Base-by-base conservation (phyloP, 371 early-diverging fungal genomes). In the Saksenaea oblongispora region DNA sequence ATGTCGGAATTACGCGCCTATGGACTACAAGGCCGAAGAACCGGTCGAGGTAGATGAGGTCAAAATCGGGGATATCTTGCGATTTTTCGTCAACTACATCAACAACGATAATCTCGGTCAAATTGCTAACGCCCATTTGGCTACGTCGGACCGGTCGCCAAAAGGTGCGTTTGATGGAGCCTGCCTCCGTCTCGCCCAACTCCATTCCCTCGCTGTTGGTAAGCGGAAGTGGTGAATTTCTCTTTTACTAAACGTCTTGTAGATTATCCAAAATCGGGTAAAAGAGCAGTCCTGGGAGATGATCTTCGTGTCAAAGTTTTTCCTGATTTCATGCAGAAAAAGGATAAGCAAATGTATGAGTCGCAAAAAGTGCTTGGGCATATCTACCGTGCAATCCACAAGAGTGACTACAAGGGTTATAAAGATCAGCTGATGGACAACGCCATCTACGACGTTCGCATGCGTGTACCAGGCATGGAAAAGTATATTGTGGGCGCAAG, bases 321-420 rank as follows among this genome's bases (percentile, higher is more conserved):
- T 59, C 95, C 95, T 0, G 93, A 93, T 65, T 95, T 91, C 62
- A 91, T 95, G 93, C 84, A 92, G 54, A 89, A 90, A 65, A 72
- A 76, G 5, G 75, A 76, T 34, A 85, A 86, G 56, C 65, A 66
- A 8, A 66, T 71, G 0, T 93, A 93, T 63, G 8, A 15, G 1
- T 90, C 90, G 3, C 59, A 67, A 41, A 86, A 89, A 44, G 85
- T 87, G 1, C 64, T 91, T 1, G 92, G 92, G 0, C 62, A 58
- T 2, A 83, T 95, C 1, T 93, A 84, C 65, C 79, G 91, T 0
- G 61, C 70, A 0, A 77, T 84, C 51, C 73, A 88, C 14, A 71
- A 71, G 9, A 57, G 63, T 0, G 72, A 76, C 44, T 82, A 79
- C 51, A 70, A 79, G 22, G 57, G 73, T 5, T 82, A 79, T 47